Conservation (phyloP, 176 grass and related monocot species). For the Phragmites australis region DNA sequence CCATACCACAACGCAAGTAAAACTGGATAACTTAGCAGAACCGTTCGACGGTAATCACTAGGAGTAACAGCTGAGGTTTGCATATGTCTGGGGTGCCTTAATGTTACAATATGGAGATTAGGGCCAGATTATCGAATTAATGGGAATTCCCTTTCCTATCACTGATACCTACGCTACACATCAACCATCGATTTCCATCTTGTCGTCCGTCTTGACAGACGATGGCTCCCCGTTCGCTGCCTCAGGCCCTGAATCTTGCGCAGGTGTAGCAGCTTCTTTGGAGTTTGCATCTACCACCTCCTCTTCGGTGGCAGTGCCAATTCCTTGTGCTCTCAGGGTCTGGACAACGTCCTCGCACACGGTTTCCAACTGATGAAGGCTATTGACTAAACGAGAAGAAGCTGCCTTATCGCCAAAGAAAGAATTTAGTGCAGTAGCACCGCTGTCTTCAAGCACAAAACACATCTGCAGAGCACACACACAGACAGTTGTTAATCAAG, state of each 20-base stretch:
- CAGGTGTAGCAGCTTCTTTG: neutral
- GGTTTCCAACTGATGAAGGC: slow-evolving; percentile 57
- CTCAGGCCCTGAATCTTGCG: neutral
- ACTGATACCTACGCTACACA: neutral
- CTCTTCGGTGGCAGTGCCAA: slow-evolving; percentile 23
- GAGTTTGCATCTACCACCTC: slow-evolving; percentile 15
- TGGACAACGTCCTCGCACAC: slow-evolving; percentile 49
- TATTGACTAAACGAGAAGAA: slow-evolving; percentile 50
- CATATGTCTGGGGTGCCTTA: neutral
- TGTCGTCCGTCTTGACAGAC: neutral
- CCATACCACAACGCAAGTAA: neutral
- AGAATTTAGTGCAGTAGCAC: slow-evolving; percentile 53
- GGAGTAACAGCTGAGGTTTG: neutral
- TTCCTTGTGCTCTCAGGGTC: slow-evolving; percentile 45
- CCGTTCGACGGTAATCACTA: neutral
- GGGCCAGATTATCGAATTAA: neutral
- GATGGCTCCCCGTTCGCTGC: neutral
- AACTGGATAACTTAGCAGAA: neutral
- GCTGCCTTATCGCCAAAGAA: slow-evolving; percentile 63
- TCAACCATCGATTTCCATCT: slow-evolving; percentile 44
- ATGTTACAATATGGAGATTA: neutral
- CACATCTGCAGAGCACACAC: slow-evolving; percentile 66
- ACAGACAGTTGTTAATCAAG: neutral
- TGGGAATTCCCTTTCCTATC: neutral
- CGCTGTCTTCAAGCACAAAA: slow-evolving; percentile 60